These are phyloP conservation scores for Akanthomyces muscarius DNA, from an alignment of 2,329 filamentous ascomycete genomes.

Conservation along the genomic window DNA sequence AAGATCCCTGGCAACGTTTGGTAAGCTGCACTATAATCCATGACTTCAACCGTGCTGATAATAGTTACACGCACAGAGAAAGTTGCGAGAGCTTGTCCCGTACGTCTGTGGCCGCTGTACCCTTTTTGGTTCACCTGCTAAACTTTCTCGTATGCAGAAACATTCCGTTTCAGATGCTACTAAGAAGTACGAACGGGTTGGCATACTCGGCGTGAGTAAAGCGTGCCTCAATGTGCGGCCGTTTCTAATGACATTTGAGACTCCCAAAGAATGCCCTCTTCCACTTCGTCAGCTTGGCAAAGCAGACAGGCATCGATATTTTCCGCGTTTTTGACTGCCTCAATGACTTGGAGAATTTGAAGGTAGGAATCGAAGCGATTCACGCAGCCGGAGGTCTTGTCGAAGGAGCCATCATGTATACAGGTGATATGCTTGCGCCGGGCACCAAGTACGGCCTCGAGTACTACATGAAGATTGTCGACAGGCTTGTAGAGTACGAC, in stretches of 20 bases:
- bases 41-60: background rate
- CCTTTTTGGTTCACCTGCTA: background rate
- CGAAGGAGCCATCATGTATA: slow-evolving; percentile 75
- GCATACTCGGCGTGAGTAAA: background rate
- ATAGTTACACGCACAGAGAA: background rate
- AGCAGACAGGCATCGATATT: background rate
- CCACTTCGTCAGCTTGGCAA: background rate
- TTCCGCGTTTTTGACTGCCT: background rate
- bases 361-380: background rate
- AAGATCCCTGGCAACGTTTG: slow-evolving; percentile 41
- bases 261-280: background rate
- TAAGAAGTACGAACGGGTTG: background rate
- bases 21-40: background rate
- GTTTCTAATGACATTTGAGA: background rate
- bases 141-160: background rate
- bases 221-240: background rate
- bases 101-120: background rate
- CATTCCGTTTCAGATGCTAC: background rate
- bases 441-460: slow-evolving; percentile 89
- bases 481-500: slow-evolving; percentile 75
- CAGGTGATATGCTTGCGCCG: slow-evolving; percentile 68
- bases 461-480: slow-evolving; percentile 76
- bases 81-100: background rate
- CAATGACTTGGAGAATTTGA: background rate
- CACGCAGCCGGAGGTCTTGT: slow-evolving; percentile 50